Conservation (phyloP, 306 rosid species). For the Fragaria vesca region DNA sequence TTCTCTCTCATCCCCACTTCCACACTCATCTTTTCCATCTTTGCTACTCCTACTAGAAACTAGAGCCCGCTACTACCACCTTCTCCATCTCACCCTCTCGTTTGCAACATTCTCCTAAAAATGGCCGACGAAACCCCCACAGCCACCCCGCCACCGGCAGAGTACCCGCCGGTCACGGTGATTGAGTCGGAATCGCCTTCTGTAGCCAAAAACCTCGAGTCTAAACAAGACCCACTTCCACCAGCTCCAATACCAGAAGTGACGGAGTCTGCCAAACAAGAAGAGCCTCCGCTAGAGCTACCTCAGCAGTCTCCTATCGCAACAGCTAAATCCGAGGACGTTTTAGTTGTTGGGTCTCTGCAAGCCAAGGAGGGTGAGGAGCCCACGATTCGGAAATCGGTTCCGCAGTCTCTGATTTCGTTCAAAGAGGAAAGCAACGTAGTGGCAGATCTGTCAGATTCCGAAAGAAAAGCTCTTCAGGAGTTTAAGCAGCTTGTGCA, state of each 20-base stretch:
- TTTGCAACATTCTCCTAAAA: not conserved
- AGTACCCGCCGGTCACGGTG: not conserved
- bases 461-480: slow-evolving; percentile 44
- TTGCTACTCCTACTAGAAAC: not conserved
- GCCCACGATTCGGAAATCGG: slow-evolving; percentile 15
- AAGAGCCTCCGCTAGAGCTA: slow-evolving; percentile 12
- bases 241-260: not conserved
- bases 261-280: slow-evolving; percentile 6
- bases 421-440: slow-evolving; percentile 84
- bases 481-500: slow-evolving; percentile 51
- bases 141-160: slow-evolving; percentile 15
- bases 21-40: not conserved
- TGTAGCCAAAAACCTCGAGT: not conserved
- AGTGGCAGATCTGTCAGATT: slow-evolving; percentile 63
- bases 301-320: not conserved
- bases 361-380: slow-evolving; percentile 11
- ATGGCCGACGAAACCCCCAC: slow-evolving; percentile 53
- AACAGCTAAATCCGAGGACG: slow-evolving; percentile 29
- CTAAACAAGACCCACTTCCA: not conserved
- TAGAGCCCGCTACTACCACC: not conserved
- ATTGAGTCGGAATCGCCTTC: not conserved
- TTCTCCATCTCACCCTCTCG: not conserved
- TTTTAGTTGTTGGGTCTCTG: slow-evolving; percentile 23
- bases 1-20: not conserved
- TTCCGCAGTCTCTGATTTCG: slow-evolving; percentile 49